Evolutionary conservation across 2,329 filamentous ascomycete species (phyloP), one percentile per base, ranked within the genome.

Genomic region (Fusarium pseudonygamai): DNA sequence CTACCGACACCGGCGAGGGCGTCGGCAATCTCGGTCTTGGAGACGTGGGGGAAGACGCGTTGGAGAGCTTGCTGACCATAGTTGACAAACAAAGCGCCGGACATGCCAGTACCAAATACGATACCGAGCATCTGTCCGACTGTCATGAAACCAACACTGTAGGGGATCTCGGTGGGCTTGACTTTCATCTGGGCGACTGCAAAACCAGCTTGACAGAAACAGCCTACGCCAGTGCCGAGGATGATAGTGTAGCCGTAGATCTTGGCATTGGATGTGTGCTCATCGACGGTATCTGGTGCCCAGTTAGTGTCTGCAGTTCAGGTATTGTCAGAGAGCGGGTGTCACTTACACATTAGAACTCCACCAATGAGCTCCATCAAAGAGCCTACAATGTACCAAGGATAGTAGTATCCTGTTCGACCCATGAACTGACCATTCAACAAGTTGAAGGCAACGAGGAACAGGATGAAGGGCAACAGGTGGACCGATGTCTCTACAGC

Each of bases 111-210:
- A 1, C 64, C 64, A 16, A 67, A 67, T 4, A 67, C 64, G 4
- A 67, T 67, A 12, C 64, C 64, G 7, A 64, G 37, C 64, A 67
- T 67, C 16, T 67, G 64, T 4, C 64, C 64, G 26, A 64, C 64
- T 20, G 64, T 67, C 64, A 67, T 67, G 16, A 67, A 67, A 5
- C 64, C 60, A 26, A 67, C 64, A n/a, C 60, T 67, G 13, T 64
- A 64, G 7, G 64, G 60, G 5, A 67, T 60, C 15, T 67, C 64
- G 15, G 18, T 28, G 3, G 64, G 28, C 3, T 59, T 20, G 0
- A 67, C 64, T 42, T 67, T 67, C 64, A 67, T 67, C 53, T 67
- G 64, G 2, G 64, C 52, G 10, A 67, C 60, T 2, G 64, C 64
- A 32, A 67, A 64, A 2, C 64, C 64, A 11, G 60, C 60, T 36